Conservation (phyloP, 1,284 basidiomycete species). For the Cronartium quercuum region DNA sequence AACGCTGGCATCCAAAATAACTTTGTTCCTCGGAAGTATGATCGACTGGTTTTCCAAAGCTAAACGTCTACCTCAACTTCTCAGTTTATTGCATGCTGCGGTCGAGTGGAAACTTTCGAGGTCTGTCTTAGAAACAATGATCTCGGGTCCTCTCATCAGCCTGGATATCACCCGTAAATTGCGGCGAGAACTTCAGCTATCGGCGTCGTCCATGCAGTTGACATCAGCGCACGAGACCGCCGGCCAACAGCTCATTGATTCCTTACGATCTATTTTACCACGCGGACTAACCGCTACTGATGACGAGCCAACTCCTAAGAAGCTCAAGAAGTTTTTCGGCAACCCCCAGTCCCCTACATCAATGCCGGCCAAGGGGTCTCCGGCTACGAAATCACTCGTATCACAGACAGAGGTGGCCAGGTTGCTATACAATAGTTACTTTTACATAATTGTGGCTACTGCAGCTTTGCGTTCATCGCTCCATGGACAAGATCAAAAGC, state of each 20-base stretch:
- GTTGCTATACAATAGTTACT: background rate
- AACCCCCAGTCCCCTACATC: background rate
- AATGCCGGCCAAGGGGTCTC: background rate
- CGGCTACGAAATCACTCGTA: background rate
- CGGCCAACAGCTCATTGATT: background rate
- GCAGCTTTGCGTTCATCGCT: slow-evolving; percentile 26
- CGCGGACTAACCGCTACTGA: background rate
- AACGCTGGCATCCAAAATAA: background rate
- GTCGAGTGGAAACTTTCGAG: background rate
- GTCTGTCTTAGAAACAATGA: slow-evolving; percentile 1
- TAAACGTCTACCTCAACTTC: slow-evolving; percentile 19
- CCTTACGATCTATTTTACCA: background rate
- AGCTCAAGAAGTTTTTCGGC: background rate
- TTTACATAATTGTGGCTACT: slow-evolving; percentile 12
- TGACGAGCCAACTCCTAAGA: slow-evolving; percentile 15
- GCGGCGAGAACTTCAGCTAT: slow-evolving; percentile 22
- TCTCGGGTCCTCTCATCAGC: slow-evolving; percentile 12
- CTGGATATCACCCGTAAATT: background rate
- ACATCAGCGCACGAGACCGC: slow-evolving; percentile 5
- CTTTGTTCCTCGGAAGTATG: slow-evolving; percentile 1
- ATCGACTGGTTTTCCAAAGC: slow-evolving; percentile 32
- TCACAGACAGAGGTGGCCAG: background rate
- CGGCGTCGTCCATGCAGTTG: slow-evolving; percentile 16
- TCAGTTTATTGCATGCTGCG: slow-evolving; percentile 5
- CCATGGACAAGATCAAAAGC: background rate